phyloP scores from a whole-genome alignment of 179 eudicot genomes.

The Drosera spatulata region DNA sequence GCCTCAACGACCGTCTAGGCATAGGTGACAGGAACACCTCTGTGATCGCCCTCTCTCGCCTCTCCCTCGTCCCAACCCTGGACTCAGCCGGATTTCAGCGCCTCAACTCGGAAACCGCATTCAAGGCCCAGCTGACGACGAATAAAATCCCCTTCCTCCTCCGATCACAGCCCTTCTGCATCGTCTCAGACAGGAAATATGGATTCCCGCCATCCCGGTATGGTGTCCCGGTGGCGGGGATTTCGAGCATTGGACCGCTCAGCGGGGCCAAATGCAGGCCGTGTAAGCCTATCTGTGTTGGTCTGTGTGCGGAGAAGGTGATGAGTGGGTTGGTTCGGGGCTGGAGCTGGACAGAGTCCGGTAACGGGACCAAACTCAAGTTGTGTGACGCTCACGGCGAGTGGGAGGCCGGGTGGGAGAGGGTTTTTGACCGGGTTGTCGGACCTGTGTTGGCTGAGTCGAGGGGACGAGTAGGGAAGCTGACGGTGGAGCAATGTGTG shows the following conservation, averaged over 20 bases:
- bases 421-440: constrained; percentile 30
- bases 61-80: constrained; percentile 58
- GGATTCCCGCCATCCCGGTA: constrained; percentile 34
- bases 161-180: constrained; percentile 55
- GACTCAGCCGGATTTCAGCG: constrained; percentile 36
- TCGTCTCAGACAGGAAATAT: constrained; percentile 64
- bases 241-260: constrained; percentile 71
- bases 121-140: constrained; percentile 60
- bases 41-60: constrained; percentile 68
- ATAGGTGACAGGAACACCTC: constrained; percentile 69
- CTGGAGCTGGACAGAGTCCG: constrained; percentile 87
- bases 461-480: constrained; percentile 28
- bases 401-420: constrained; percentile 83
- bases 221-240: constrained; percentile 71
- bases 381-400: constrained; percentile 59
- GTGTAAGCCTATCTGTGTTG: constrained; percentile 41
- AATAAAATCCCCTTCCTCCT: constrained; percentile 19
- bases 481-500: constrained; percentile 47
- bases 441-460: constrained; percentile 31
- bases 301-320: constrained; percentile 36
- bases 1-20: constrained; percentile 84
- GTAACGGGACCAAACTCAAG: constrained; percentile 23
- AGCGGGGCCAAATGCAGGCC: constrained; percentile 92
- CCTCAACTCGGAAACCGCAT: constrained; percentile 78
- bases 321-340: constrained; percentile 32